phyloP scores from a whole-genome alignment of 176 grass and related monocot species.

The Lolium multiflorum region DNA sequence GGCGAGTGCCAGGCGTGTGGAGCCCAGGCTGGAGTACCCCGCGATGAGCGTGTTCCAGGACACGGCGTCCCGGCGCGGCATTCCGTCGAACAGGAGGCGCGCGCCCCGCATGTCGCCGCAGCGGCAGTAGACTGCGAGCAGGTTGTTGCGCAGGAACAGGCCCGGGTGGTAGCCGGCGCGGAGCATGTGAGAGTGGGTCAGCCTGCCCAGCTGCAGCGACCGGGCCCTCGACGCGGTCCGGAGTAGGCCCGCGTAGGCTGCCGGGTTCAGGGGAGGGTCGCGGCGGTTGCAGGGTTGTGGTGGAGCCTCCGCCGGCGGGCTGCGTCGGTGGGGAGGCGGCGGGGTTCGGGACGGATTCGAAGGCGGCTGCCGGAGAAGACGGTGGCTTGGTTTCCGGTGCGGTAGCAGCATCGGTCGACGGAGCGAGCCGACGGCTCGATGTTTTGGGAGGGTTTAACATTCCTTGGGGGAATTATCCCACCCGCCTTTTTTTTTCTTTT shows the following conservation, averaged over 20 bases:
- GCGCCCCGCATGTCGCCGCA: slow-evolving; percentile 48
- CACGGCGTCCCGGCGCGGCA: slow-evolving; percentile 54
- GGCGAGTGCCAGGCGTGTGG: slow-evolving; percentile 17
- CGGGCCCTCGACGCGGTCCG: slow-evolving; percentile 38
- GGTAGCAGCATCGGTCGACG: slow-evolving; percentile 8
- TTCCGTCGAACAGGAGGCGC: slow-evolving; percentile 64
- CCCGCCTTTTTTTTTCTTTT: not conserved
- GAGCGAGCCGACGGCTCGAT: not conserved
- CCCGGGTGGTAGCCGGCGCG: slow-evolving; percentile 46
- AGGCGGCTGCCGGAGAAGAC: not conserved
- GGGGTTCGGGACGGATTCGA: not conserved
- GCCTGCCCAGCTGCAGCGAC: slow-evolving; percentile 56
- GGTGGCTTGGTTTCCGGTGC: slow-evolving; percentile 2
- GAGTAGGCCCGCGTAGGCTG: slow-evolving; percentile 54
- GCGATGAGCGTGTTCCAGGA: slow-evolving; percentile 74
- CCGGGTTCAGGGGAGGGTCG: not conserved
- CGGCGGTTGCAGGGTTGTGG: not conserved
- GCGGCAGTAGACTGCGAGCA: slow-evolving; percentile 51
- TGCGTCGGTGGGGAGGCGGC: not conserved
- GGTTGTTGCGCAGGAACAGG: slow-evolving; percentile 58
- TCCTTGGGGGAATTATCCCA: not conserved
- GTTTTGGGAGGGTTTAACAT: not conserved
- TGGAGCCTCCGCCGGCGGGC: not conserved
- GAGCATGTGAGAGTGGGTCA: slow-evolving; percentile 75
- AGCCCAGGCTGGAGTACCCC: slow-evolving; percentile 42